Percentiles rank a stretch among this genome's conserved stretches.
These are phyloP conservation scores for Sphagnum fallax DNA, from an alignment of 228 moss, liverwort and hornwort genomes.

Conservation along the genomic window DNA sequence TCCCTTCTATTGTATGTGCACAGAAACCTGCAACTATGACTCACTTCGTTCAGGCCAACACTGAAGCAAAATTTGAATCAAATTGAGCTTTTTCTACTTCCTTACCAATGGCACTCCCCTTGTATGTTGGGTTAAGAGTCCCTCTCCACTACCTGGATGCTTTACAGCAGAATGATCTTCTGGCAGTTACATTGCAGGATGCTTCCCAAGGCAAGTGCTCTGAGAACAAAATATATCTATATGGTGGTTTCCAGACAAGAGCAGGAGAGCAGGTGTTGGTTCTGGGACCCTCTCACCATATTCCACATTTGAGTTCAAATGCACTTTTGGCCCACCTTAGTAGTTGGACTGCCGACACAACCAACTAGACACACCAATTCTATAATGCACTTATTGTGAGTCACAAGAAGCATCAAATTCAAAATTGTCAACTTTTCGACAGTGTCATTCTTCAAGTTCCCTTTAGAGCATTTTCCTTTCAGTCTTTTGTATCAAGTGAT, in stretches of 20 bases:
- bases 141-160: not conserved
- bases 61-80: not conserved
- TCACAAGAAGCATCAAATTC: no score
- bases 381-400: no score
- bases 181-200: conserved; percentile 27
- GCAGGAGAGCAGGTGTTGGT: conserved; percentile 76
- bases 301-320: no score
- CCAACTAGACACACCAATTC: no score
- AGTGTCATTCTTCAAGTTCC: no score
- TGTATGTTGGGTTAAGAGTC: not conserved
- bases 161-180: not conserved
- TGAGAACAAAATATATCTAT: conserved; percentile 44
- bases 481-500: no score
- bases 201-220: conserved; percentile 26
- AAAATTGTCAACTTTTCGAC: not conserved
- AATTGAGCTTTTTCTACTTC: not conserved
- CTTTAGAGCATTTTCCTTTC: no score
- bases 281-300: not conserved
- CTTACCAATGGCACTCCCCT: not conserved
- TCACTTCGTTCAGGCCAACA: not conserved
- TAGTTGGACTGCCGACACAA: no score
- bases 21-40: no score
- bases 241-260: conserved; percentile 89
- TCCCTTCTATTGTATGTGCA: no score
- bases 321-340: no score